phyloP scores from a whole-genome alignment of 2,329 filamentous ascomycete species.

The Colletotrichum sp. region DNA sequence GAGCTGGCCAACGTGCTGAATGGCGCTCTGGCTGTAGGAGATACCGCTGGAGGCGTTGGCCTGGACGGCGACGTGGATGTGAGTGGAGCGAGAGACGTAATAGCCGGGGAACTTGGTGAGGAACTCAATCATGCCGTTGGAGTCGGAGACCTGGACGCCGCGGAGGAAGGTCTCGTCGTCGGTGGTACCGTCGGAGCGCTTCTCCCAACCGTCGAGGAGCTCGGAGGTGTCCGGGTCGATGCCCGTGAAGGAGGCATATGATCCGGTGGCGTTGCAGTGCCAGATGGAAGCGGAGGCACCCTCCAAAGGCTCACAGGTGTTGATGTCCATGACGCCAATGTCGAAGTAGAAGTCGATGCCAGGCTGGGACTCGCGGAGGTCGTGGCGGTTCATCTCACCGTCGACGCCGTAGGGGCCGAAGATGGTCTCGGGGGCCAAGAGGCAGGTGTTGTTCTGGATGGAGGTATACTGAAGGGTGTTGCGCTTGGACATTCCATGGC shows the following conservation, averaged over 20 bases:
- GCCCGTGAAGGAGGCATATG: background rate
- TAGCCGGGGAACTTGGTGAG: conserved; percentile 49
- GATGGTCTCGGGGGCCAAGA: conserved; percentile 49
- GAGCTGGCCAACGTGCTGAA: conserved; percentile 1
- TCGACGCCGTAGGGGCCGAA: conserved; percentile 49
- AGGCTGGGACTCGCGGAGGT: background rate
- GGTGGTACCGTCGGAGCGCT: background rate
- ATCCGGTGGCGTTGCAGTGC: conserved; percentile 4
- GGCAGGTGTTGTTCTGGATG: conserved; percentile 39
- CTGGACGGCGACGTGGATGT: conserved; percentile 50
- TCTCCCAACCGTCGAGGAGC: background rate
- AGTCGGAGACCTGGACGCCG: conserved; percentile 43
- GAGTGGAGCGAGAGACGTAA: conserved; percentile 48
- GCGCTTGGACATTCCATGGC: background rate
- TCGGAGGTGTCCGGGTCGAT: background rate
- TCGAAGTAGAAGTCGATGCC: conserved; percentile 5
- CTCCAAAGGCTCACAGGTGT: conserved; percentile 9
- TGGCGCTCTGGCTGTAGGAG: conserved; percentile 33
- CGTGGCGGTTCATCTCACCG: background rate
- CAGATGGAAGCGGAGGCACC: conserved; percentile 2
- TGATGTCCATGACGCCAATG: conserved; percentile 4
- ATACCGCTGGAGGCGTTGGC: conserved; percentile 33
- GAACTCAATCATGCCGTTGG: conserved; percentile 46
- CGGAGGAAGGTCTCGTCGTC: conserved; percentile 37
- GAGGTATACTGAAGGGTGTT: background rate